A percentile compares a stretch with the other conserved stretches of the same genome.
Evolutionary conservation across 225 moss, liverwort and hornwort species (phyloP).

Genomic region (Pseudisothecium myosuroides): DNA sequence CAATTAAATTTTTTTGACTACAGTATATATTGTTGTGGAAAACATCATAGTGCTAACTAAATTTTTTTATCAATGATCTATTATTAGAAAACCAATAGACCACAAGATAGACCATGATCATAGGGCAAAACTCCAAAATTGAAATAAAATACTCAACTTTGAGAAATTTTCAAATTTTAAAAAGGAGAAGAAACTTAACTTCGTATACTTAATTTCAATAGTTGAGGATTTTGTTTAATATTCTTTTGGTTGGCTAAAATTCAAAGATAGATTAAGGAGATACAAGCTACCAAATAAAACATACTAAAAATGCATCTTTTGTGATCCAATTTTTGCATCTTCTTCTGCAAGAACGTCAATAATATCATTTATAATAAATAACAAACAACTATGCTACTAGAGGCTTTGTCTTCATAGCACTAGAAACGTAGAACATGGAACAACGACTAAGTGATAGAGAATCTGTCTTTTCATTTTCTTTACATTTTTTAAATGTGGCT

Average conservation of each 20-base stretch:
- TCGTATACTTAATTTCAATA: neutral
- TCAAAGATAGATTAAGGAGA: accelerated
- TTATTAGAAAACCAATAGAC: neutral
- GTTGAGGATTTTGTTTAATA: neutral
- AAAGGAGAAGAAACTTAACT: neutral
- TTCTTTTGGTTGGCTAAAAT: neutral
- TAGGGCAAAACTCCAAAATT: neutral
- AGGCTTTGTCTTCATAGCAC: neutral
- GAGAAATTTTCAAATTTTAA: neutral
- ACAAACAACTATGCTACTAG: neutral
- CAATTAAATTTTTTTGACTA: no score
- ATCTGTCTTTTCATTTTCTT: neutral
- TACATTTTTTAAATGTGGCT: accelerated
- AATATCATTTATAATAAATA: neutral
- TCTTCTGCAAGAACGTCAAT: neutral
- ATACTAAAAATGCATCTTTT: neutral
- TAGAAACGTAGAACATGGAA: accelerated
- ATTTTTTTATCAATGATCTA: neutral
- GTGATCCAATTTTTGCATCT: neutral
- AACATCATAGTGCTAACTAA: neutral
- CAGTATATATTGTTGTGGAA: no score
- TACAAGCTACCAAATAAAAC: neutral
- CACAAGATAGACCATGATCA: accelerated
- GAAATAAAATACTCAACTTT: neutral
- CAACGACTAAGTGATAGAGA: accelerated